Evolutionary conservation across 1,139 yeast species (phyloP).

Genomic region (Diutina sp.): DNA sequence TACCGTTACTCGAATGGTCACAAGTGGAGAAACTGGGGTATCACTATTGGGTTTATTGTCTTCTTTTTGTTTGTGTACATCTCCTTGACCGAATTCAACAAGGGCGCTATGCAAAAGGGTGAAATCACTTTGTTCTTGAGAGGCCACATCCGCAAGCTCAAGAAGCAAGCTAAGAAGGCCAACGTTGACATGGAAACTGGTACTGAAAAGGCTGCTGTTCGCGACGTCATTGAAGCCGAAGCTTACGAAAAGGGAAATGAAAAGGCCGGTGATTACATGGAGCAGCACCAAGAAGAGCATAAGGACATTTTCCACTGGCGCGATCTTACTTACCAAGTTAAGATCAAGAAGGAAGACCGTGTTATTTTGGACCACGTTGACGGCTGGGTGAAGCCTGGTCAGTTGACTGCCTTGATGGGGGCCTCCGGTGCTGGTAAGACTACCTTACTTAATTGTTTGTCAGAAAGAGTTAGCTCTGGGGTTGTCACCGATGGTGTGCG

Average conservation of each 20-base stretch:
- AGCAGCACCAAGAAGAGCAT: background rate
- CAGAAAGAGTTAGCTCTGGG: slow-evolving; percentile 71
- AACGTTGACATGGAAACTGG: background rate
- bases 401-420: slow-evolving; percentile 41
- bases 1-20: slow-evolving; percentile 42
- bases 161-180: background rate
- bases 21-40: slow-evolving; percentile 81
- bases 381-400: slow-evolving; percentile 14
- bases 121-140: slow-evolving; percentile 60
- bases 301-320: slow-evolving; percentile 25
- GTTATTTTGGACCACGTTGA: slow-evolving; percentile 10
- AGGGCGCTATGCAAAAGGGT: slow-evolving; percentile 74
- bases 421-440: slow-evolving; percentile 88
- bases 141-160: slow-evolving; percentile 10
- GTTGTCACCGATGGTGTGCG: slow-evolving; percentile 58
- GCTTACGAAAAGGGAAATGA: slow-evolving; percentile 7
- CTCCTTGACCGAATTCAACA: slow-evolving; percentile 47
- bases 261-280: slow-evolving; percentile 8
- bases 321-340: slow-evolving; percentile 17
- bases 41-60: slow-evolving; percentile 40
- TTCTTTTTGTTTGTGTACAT: slow-evolving; percentile 47
- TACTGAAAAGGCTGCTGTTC: background rate
- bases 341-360: slow-evolving; percentile 10
- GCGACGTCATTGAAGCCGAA: background rate
- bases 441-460: slow-evolving; percentile 60